These are phyloP conservation scores for Colletotrichum kahawae DNA, from an alignment of 2,329 filamentous ascomycete genomes.

Conservation along the genomic window DNA sequence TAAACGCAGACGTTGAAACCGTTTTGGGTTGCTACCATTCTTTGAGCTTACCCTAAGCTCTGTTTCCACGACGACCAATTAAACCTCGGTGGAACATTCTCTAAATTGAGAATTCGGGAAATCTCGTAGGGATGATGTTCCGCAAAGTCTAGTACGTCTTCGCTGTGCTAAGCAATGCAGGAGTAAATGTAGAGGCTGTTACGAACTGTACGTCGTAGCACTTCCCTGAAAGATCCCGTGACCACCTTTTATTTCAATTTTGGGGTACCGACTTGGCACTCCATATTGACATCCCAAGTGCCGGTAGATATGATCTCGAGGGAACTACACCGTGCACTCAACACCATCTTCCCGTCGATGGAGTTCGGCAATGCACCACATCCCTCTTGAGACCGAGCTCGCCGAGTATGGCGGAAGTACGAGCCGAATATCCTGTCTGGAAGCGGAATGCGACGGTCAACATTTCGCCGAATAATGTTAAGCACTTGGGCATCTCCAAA, in stretches of 20 bases:
- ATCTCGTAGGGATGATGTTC: not conserved
- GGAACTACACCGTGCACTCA: not conserved
- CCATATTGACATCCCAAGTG: not conserved
- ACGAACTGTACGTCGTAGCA: not conserved
- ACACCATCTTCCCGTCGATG: not conserved
- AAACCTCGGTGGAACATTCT: not conserved
- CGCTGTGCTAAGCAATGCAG: not conserved
- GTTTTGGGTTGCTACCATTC: not conserved
- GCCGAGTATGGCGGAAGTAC: not conserved
- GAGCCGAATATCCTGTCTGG: not conserved
- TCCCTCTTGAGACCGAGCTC: not conserved
- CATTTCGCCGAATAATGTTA: not conserved
- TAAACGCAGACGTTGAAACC: not conserved
- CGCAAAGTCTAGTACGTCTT: not conserved
- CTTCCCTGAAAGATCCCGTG: not conserved
- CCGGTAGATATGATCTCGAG: not conserved
- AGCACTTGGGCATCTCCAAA: not conserved
- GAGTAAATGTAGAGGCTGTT: not conserved
- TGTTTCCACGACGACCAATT: not conserved
- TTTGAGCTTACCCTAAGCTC: not conserved
- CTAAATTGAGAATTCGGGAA: not conserved
- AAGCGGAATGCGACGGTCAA: not conserved
- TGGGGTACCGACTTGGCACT: not conserved
- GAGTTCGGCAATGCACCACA: not conserved
- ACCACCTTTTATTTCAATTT: not conserved